phyloP scores from a whole-genome alignment of 768 basidiomycete species.

The Lactifluus volemus region DNA sequence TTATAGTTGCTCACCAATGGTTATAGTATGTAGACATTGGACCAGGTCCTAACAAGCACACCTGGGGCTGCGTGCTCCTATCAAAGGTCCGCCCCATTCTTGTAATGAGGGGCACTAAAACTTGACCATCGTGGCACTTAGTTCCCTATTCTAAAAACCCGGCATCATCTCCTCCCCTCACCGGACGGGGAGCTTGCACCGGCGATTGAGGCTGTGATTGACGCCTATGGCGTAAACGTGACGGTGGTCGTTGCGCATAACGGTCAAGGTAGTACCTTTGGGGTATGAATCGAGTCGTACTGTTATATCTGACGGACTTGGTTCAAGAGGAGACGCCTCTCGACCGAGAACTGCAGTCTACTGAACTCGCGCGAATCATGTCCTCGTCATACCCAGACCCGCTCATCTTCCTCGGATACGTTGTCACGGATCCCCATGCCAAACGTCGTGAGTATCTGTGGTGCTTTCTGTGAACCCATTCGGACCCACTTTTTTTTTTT shows the following conservation, averaged over 20 bases:
- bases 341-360: constrained; percentile 83
- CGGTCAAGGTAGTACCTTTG: constrained; percentile 60
- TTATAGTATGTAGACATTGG: constrained; percentile 78
- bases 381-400: constrained; percentile 58
- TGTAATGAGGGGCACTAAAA: not conserved
- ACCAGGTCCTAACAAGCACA: constrained; percentile 81
- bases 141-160: constrained; percentile 84
- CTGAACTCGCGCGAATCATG: constrained; percentile 75
- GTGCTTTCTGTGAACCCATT: not conserved
- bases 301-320: not conserved
- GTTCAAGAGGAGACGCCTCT: constrained; percentile 72
- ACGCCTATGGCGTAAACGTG: constrained; percentile 68
- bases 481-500: not conserved
- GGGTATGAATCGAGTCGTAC: not conserved
- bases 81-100: constrained; percentile 47
- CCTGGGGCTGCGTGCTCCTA: constrained; percentile 79
- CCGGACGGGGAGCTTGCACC: constrained; percentile 82
- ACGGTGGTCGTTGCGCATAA: constrained; percentile 87
- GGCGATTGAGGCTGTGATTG: constrained; percentile 78
- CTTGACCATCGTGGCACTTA: constrained; percentile 23
- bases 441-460: constrained; percentile 42
- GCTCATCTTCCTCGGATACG: constrained; percentile 74
- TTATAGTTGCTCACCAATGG: not conserved
- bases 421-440: constrained; percentile 62
- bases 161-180: constrained; percentile 81